Conservation (phyloP, 805 yeast species). For the Ogataea ramenticola region DNA sequence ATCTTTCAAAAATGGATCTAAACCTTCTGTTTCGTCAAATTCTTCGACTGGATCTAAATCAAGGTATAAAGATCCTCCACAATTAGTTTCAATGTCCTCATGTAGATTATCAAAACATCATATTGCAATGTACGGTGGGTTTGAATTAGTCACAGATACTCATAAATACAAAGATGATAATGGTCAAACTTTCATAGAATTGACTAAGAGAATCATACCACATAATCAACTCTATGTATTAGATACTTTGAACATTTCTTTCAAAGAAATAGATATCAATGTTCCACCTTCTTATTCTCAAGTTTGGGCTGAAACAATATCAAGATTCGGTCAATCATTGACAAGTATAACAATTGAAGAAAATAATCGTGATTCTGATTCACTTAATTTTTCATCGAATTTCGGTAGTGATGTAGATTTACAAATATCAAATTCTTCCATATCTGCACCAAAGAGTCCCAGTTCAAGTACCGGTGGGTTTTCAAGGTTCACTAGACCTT, state of each 20-base stretch:
- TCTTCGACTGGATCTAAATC: not conserved
- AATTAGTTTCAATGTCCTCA: slow-evolving; percentile 41
- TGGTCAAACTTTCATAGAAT: slow-evolving; percentile 30
- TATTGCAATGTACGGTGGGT: slow-evolving; percentile 65
- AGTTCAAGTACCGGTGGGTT: not conserved
- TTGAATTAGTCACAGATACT: slow-evolving; percentile 34
- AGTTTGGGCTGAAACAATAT: slow-evolving; percentile 18
- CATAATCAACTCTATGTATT: slow-evolving; percentile 54
- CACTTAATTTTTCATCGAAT: not conserved
- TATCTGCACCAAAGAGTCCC: not conserved
- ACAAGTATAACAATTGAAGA: slow-evolving; percentile 22
- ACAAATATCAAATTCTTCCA: not conserved
- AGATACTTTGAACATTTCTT: slow-evolving; percentile 42
- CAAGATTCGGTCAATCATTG: slow-evolving; percentile 26
- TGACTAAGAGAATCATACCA: slow-evolving; percentile 19
- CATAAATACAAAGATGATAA: slow-evolving; percentile 26
- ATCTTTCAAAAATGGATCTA: not conserved
- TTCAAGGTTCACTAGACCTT: slow-evolving; percentile 16
- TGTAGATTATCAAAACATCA: slow-evolving; percentile 48
- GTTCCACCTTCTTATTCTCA: slow-evolving; percentile 24
- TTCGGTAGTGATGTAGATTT: not conserved
- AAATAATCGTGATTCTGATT: slow-evolving; percentile 7
- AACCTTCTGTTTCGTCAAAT: not conserved
- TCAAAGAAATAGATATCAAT: slow-evolving; percentile 35
- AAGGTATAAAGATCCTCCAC: slow-evolving; percentile 33